Evolutionary conservation across 495 filamentous ascomycete genomes (phyloP).

Genomic region (Hypoxylon cercidicola): DNA sequence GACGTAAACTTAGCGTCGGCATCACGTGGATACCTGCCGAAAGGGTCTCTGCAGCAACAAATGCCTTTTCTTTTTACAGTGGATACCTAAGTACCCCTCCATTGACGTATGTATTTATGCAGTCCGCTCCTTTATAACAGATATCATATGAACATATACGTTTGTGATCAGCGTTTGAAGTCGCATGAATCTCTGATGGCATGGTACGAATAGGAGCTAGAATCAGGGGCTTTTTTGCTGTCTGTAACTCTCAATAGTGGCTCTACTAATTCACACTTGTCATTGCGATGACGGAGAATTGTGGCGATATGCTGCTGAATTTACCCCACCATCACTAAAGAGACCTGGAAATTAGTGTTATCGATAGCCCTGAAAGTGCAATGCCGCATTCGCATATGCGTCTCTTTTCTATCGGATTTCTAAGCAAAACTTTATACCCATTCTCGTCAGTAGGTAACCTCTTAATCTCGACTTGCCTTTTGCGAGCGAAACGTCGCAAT

Average conservation of each 20-base stretch:
- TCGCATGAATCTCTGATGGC: too few species aligned
- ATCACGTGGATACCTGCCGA: conserved; percentile 1
- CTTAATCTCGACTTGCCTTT: not conserved
- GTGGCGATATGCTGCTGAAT: conserved; percentile 5
- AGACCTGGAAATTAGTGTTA: conserved; percentile 12
- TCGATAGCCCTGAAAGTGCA: conserved; percentile 4
- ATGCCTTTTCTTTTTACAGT: not conserved
- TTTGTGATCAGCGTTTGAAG: too few species aligned
- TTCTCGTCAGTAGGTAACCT: not conserved
- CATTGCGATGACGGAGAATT: not conserved
- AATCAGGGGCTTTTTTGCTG: not conserved
- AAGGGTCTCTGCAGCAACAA: not conserved
- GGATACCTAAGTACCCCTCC: not conserved
- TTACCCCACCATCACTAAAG: conserved; percentile 22
- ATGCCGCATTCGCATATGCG: conserved; percentile 25
- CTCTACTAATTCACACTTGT: not conserved
- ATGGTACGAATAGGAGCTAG: too few species aligned
- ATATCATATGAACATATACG: too few species aligned
- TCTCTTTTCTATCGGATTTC: conserved; percentile 39
- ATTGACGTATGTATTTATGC: not conserved
- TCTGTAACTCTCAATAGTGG: too few species aligned
- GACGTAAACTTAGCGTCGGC: not conserved
- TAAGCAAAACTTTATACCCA: conserved; percentile 35
- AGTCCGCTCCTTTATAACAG: too few species aligned
- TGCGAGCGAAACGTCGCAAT: not conserved